These are phyloP conservation scores for Sutorius australiensis DNA, from an alignment of 768 basidiomycete species.

Conservation along the genomic window DNA sequence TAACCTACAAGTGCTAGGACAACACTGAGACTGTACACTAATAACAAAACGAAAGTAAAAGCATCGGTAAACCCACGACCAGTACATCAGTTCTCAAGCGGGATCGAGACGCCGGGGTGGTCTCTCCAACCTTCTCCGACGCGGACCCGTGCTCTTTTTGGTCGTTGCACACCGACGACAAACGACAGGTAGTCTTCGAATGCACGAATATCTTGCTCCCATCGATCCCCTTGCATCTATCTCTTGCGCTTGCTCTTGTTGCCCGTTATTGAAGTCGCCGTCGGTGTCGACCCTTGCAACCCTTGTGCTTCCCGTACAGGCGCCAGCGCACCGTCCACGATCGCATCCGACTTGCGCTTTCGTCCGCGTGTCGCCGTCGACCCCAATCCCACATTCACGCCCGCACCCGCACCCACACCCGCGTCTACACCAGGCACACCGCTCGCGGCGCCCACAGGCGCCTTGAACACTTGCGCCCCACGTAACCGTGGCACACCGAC, in stretches of 20 bases:
- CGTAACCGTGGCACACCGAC: neutral
- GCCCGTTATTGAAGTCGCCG: conserved; percentile 6
- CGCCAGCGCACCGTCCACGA: conserved; percentile 12
- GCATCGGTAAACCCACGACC: too few species aligned
- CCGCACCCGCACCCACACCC: neutral
- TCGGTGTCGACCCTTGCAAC: neutral
- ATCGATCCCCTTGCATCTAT: conserved; percentile 7
- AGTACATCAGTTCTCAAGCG: too few species aligned
- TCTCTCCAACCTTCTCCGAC: neutral
- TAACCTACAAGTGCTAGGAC: conserved; percentile 1
- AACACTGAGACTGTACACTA: neutral
- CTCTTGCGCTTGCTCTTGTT: conserved; percentile 30
- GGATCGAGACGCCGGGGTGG: neutral
- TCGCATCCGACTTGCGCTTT: conserved; percentile 41
- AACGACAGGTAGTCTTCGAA: neutral
- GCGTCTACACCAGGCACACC: neutral
- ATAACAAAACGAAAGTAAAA: neutral
- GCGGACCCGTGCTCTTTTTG: neutral
- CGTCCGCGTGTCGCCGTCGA: conserved; percentile 17
- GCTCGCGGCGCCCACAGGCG: neutral
- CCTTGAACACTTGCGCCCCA: conserved; percentile 7
- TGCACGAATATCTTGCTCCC: neutral
- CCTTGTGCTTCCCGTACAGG: neutral
- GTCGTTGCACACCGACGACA: neutral
- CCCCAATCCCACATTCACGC: neutral